Evolutionary conservation across 2,329 filamentous ascomycete genomes (phyloP).

Genomic region (Endothia cerciana): DNA sequence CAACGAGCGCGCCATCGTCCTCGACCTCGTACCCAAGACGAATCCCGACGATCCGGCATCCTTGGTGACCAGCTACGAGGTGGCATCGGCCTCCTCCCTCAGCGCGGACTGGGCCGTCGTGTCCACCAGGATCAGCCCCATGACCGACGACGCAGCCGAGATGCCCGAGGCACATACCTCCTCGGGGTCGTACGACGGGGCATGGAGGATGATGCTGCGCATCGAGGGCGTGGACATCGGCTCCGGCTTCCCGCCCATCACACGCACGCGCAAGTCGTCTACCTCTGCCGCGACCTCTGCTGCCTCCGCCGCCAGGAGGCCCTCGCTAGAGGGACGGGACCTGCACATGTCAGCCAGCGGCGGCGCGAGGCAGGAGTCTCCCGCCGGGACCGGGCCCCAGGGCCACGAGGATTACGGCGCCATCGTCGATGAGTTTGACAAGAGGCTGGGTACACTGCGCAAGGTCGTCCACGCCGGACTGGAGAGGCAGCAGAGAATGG

Average conservation of each 20-base stretch:
- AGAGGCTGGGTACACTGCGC: slow-evolving; percentile 58
- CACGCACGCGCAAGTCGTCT: slow-evolving; percentile 37
- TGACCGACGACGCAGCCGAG: slow-evolving; percentile 34
- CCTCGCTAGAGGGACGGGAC: slow-evolving; percentile 25
- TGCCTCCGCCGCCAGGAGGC: slow-evolving; percentile 19
- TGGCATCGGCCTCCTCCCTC: slow-evolving; percentile 73
- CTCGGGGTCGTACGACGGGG: neutral
- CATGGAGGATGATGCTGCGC: slow-evolving; percentile 59
- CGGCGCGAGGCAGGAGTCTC: neutral
- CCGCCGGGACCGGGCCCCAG: neutral
- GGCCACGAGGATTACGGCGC: slow-evolving; percentile 47
- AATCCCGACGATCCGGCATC: neutral
- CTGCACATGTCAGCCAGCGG: slow-evolving; percentile 20
- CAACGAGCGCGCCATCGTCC: slow-evolving; percentile 53
- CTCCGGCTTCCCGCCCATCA: neutral
- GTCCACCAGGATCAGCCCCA: slow-evolving; percentile 49
- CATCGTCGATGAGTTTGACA: slow-evolving; percentile 61
- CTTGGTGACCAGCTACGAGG: slow-evolving; percentile 46
- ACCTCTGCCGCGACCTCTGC: neutral
- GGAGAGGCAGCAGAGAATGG: slow-evolving; percentile 44
- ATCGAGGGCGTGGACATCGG: slow-evolving; percentile 59
- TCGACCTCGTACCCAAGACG: slow-evolving; percentile 54
- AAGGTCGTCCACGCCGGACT: slow-evolving; percentile 58
- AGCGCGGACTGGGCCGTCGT: slow-evolving; percentile 72
- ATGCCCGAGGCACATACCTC: slow-evolving; percentile 37